Conservation (phyloP, 75 land plant genomes). For the Chamaecyparis obtusa region DNA sequence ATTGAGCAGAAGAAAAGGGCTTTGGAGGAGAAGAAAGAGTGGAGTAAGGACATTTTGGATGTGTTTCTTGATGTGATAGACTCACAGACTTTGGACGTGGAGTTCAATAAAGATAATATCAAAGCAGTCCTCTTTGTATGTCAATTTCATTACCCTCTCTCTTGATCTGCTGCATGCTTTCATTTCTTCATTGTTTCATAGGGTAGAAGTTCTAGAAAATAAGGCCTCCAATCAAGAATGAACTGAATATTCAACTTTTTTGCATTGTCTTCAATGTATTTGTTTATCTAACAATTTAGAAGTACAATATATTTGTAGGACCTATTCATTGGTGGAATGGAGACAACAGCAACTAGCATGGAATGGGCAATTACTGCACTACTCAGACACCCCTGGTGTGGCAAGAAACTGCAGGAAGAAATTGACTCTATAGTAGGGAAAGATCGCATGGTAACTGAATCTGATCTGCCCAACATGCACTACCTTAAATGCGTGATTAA, state of each 20-base stretch:
- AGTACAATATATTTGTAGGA: not conserved
- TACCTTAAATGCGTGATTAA: constrained; percentile 8
- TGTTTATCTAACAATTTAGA: too few species aligned
- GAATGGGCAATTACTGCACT: constrained; percentile 19
- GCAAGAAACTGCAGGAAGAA: not conserved
- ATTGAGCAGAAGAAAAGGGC: constrained; percentile 15
- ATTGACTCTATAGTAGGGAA: constrained; percentile 16
- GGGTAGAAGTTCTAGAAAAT: too few species aligned
- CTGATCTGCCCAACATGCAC: not conserved
- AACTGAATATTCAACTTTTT: not conserved
- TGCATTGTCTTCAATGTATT: too few species aligned
- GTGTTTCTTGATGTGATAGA: constrained; percentile 26
- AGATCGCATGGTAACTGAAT: not conserved
- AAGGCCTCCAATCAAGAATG: too few species aligned
- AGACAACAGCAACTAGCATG: constrained; percentile 1
- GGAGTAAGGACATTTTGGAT: constrained; percentile 52
- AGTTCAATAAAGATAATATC: not conserved
- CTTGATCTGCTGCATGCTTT: too few species aligned
- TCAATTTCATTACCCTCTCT: too few species aligned
- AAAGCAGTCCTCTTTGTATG: constrained; percentile 1
- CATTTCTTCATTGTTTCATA: too few species aligned
- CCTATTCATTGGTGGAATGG: not conserved
- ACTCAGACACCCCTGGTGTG: not conserved
- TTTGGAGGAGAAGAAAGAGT: not conserved
- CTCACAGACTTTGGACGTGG: not conserved